Evolutionary conservation across 2,329 filamentous ascomycete species (phyloP), one percentile per base, ranked within the genome.

Genomic region (Cryphonectria radicalis): DNA sequence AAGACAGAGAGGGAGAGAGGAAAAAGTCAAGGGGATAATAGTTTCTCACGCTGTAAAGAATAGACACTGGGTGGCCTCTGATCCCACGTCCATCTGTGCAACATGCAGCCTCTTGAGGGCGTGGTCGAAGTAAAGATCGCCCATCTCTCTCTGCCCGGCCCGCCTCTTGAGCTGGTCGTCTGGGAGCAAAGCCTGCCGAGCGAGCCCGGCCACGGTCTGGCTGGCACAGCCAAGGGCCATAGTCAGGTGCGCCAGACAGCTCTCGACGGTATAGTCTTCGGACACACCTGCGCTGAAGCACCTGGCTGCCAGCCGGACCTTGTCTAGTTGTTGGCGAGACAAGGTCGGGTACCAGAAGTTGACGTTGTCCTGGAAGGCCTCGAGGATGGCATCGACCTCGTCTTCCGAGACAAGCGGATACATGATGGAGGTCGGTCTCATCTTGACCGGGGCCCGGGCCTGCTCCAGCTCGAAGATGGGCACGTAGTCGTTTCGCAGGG

Each of bases 281-380:
- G 81, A 77, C 8, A 79, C 78, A 0, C 80, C 82, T 0, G 74
- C 75, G 4, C 77, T 71, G 1, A 86, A 76, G 60, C 70, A 69
- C 14, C 68, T 71, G 10, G 63, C 70, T 2, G 78, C 77, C 0
- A 69, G 63, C 8, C 81, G 77, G 5, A 82, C 76, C 32, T 74
- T 75, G 1, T 78, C 73, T 0, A 85, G 75, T 37, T 82, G 84
- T 0, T 73, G 71, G 60, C 79, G 79, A 0, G 84, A 84, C 78
- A 86, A 81, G 7, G 84, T 85, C 0, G 85, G 86, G 69, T 87
- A 87, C 84, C 84, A 87, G 64, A 86, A 87, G 75, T 87, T 88
- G 59, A 87, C 78, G 46, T 81, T 82, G 2, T 77, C 76, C 72
- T 85, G 80, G 63, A 88, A 88, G 0, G 83, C 80, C 1, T 79